phyloP scores from a whole-genome alignment of 192 early-diverging fungal genomes.

The Geranomyces variabilis region DNA sequence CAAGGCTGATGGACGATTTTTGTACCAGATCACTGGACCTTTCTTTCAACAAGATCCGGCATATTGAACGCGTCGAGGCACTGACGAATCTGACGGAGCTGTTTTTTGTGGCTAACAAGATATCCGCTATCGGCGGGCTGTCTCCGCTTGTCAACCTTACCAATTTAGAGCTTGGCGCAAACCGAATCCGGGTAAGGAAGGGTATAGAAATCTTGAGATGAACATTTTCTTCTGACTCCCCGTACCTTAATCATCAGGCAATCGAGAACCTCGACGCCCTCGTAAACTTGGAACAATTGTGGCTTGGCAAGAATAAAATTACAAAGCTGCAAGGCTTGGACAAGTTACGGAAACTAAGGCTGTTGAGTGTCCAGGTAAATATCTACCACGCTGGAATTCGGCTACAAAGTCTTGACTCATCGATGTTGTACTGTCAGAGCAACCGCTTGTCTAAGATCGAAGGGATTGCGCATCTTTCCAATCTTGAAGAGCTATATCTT shows the following conservation, averaged over 20 bases:
- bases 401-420: background rate
- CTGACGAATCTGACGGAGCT: constrained; percentile 71
- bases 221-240: too few relatives aligned
- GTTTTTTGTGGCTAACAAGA: constrained; percentile 94
- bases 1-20: background rate
- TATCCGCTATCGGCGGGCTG: constrained; percentile 80
- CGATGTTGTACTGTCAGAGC: constrained; percentile 50
- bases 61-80: constrained; percentile 68
- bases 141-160: constrained; percentile 64
- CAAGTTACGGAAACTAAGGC: constrained; percentile 53
- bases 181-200: constrained; percentile 76
- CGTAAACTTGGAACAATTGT: constrained; percentile 84
- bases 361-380: constrained; percentile 52
- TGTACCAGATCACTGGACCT: constrained; percentile 71
- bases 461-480: constrained; percentile 67
- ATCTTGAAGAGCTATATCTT: constrained; percentile 88
- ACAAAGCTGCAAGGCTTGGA: constrained; percentile 63
- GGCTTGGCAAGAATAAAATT: constrained; percentile 99
- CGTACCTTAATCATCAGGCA: background rate
- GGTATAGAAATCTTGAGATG: background rate
- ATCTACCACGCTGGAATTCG: background rate
- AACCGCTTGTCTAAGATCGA: constrained; percentile 82
- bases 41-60: constrained; percentile 94
- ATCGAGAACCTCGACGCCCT: constrained; percentile 85
- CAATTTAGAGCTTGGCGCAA: constrained; percentile 93